Evolutionary conservation across 2,329 filamentous ascomycete species (phyloP).

Genomic region (Colletotrichum navitas): DNA sequence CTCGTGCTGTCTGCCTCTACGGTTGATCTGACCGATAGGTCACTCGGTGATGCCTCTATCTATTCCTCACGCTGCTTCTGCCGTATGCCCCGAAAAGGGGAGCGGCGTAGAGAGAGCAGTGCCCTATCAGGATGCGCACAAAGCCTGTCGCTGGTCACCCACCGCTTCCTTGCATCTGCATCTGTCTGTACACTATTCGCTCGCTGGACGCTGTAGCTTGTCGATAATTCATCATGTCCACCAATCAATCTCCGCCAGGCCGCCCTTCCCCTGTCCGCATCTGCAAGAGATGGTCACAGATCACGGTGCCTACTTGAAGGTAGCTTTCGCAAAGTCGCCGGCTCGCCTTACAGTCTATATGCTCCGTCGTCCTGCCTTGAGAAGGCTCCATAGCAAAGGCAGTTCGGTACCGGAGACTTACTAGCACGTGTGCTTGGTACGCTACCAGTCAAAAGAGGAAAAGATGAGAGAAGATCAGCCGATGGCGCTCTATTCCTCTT

Average conservation of each 20-base stretch:
- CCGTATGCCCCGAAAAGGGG: conserved; percentile 8
- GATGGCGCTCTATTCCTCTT: conserved; percentile 17
- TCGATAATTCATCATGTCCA: conserved; percentile 21
- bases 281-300: conserved; percentile 22
- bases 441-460: conserved; percentile 27
- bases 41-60: neutral
- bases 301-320: conserved; percentile 10
- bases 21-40: neutral
- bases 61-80: neutral
- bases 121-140: conserved; percentile 13
- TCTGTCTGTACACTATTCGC: conserved; percentile 13
- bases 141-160: conserved; percentile 21
- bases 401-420: conserved; percentile 8
- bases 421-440: conserved; percentile 15
- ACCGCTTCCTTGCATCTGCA: conserved; percentile 27
- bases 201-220: conserved; percentile 3
- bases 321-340: neutral
- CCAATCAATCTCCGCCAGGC: conserved; percentile 9
- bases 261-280: conserved; percentile 11
- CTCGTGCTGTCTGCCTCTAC: neutral
- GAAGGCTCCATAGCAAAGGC: neutral
- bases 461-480: neutral
- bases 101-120: conserved; percentile 8
- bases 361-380: neutral
- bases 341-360: neutral